Conservation (phyloP, 331 rosid genomes). For the Telfairia occidentalis region DNA sequence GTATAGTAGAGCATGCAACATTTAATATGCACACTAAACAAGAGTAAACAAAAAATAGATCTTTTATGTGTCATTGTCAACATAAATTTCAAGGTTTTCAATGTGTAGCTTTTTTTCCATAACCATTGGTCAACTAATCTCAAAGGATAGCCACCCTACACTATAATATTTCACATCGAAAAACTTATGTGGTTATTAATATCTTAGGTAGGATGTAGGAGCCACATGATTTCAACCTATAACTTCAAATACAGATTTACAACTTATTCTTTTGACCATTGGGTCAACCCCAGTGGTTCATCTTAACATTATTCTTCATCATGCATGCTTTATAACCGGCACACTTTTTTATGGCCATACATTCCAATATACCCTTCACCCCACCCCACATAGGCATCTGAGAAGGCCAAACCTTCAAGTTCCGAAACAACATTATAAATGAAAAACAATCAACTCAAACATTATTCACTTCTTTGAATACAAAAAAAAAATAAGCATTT, state of each 20-base stretch:
- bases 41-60: background rate
- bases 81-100: background rate
- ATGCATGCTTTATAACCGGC: background rate
- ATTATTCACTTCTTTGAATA: background rate
- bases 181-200: background rate
- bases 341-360: background rate
- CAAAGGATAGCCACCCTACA: background rate
- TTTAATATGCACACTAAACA: background rate
- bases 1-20: slow-evolving; percentile 30
- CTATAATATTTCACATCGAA: background rate
- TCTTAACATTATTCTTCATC: background rate
- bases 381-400: background rate
- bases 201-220: background rate
- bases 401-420: background rate
- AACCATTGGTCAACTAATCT: background rate
- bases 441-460: background rate
- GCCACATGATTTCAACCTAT: background rate
- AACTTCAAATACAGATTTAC: background rate
- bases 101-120: background rate
- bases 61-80: background rate
- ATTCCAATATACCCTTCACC: background rate
- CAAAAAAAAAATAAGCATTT: background rate
- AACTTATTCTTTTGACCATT: background rate
- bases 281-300: background rate
- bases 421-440: background rate